Conservation (phyloP, 331 rosid species). For the Acacia concinna region DNA sequence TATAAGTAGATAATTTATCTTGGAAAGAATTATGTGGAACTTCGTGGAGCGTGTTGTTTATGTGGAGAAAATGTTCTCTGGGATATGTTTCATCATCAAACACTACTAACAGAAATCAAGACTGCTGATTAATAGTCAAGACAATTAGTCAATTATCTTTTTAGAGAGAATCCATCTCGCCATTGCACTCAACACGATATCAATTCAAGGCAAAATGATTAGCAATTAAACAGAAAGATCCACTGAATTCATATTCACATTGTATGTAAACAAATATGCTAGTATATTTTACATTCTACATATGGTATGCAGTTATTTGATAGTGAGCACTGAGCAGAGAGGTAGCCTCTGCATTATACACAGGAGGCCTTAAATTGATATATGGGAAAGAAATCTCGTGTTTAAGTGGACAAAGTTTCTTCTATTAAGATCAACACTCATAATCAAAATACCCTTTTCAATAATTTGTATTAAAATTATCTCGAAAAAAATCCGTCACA, state of each 20-base stretch:
- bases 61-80: constrained; percentile 9
- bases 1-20: not conserved
- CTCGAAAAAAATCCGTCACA: too few relatives aligned
- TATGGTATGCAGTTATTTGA: constrained; percentile 53
- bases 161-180: constrained; percentile 4
- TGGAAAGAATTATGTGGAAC: constrained; percentile 1
- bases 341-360: constrained; percentile 62
- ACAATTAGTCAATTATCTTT: constrained; percentile 10
- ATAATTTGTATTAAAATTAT: too few relatives aligned
- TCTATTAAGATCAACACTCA: too few relatives aligned
- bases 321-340: constrained; percentile 64
- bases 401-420: too few relatives aligned
- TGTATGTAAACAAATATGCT: constrained; percentile 22
- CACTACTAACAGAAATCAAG: not conserved
- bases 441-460: too few relatives aligned
- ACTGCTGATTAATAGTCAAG: not conserved
- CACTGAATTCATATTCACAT: constrained; percentile 1
- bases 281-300: constrained; percentile 18
- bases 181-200: constrained; percentile 4
- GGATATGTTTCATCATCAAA: not conserved
- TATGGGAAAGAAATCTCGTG: too few relatives aligned
- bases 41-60: not conserved
- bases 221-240: constrained; percentile 13
- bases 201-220: not conserved
- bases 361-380: constrained; percentile 55